Conservation (phyloP, 1,139 yeast genomes). For the Zygosaccharomyces pseudobailii region DNA sequence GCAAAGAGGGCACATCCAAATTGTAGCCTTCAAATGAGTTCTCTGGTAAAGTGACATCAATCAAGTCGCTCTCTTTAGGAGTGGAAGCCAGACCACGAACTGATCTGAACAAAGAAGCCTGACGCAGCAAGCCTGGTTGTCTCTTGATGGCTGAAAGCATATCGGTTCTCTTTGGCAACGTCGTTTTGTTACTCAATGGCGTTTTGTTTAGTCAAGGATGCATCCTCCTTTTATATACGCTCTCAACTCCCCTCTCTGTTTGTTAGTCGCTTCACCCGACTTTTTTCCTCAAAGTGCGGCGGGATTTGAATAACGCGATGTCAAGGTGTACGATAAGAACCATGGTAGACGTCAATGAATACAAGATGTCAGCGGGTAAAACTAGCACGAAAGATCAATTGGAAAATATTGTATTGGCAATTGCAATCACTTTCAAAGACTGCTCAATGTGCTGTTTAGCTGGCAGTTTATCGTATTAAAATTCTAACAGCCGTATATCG, state of each 20-base stretch:
- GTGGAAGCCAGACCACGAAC: slow-evolving; percentile 20
- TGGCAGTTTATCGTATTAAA: too few species aligned
- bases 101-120: slow-evolving; percentile 9
- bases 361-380: too few species aligned
- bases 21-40: slow-evolving; percentile 81
- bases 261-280: slow-evolving; percentile 2
- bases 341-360: too few species aligned
- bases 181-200: not conserved
- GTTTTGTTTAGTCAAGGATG: not conserved
- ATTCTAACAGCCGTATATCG: not conserved
- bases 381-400: too few species aligned
- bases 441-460: too few species aligned
- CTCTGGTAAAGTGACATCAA: slow-evolving; percentile 59
- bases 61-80: slow-evolving; percentile 25
- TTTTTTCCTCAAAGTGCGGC: slow-evolving; percentile 1
- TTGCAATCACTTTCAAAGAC: too few species aligned
- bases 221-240: not conserved
- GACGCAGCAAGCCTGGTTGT: slow-evolving; percentile 12
- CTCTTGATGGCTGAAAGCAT: slow-evolving; percentile 15
- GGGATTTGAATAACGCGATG: slow-evolving; percentile 4
- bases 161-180: not conserved
- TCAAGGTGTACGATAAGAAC: not conserved
- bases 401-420: too few species aligned
- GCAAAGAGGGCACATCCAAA: slow-evolving; percentile 68
- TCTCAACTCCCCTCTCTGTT: slow-evolving; percentile 1